These are phyloP conservation scores for Rhodamnia argentea DNA, from an alignment of 345 rosid species.

Conservation along the genomic window DNA sequence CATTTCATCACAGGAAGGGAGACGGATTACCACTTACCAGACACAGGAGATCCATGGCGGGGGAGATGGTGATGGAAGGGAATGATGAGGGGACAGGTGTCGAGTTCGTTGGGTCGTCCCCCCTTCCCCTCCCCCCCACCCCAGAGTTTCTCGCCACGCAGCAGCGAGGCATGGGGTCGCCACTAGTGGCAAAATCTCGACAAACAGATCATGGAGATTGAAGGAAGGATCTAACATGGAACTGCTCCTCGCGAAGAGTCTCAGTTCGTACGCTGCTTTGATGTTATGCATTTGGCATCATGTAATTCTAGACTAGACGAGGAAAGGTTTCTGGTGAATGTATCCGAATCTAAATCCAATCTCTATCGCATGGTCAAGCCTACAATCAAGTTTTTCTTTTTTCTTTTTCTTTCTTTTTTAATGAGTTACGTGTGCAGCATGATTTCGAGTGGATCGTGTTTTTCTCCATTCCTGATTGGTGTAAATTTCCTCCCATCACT, in stretches of 20 bases:
- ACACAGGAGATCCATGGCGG: background rate
- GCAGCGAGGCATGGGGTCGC: background rate
- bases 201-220: background rate
- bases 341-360: background rate
- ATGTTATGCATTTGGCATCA: background rate
- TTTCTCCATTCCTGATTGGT: too few species aligned
- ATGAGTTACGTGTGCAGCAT: background rate
- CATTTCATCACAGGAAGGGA: background rate
- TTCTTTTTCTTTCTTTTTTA: too few species aligned
- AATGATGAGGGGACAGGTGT: background rate
- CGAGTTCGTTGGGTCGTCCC: background rate
- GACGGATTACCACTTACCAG: background rate
- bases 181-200: background rate
- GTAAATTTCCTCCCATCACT: too few species aligned
- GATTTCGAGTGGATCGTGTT: too few species aligned
- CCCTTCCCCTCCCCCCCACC: too few species aligned
- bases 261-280: background rate
- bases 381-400: too few species aligned
- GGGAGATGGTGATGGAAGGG: background rate
- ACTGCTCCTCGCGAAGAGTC: background rate
- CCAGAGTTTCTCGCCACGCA: background rate
- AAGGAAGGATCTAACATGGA: background rate
- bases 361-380: background rate
- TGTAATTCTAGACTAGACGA: background rate
- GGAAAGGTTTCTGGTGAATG: background rate